Evolutionary conservation across 345 rosid species (phyloP).

Genomic region (Boechera stricta): DNA sequence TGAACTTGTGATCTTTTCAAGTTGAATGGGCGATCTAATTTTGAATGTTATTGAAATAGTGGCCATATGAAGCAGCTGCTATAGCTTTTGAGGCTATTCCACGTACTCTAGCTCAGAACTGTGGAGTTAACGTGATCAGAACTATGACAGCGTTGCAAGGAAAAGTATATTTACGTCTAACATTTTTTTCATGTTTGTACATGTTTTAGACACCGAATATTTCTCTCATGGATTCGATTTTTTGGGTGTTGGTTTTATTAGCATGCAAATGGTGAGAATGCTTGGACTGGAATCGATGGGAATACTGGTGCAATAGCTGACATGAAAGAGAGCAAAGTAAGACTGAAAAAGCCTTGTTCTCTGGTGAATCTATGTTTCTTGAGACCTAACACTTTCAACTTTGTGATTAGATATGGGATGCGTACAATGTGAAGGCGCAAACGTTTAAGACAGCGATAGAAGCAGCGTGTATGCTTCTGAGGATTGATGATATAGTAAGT

Average conservation of each 20-base stretch:
- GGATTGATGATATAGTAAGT: conserved; percentile 96
- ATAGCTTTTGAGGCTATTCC: conserved; percentile 97
- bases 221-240: not conserved
- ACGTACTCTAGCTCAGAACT: conserved; percentile 64
- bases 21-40: conserved; percentile 3
- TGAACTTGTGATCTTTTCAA: not conserved
- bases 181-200: not conserved
- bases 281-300: conserved; percentile 96
- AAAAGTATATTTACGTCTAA: conserved; percentile 52
- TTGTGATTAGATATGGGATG: conserved; percentile 84
- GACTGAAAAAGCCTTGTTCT: not conserved
- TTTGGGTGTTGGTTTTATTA: conserved; percentile 24
- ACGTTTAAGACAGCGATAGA: conserved; percentile 96
- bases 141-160: conserved; percentile 65
- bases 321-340: conserved; percentile 89
- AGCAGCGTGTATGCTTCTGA: conserved; percentile 90
- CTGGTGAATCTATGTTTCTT: conserved; percentile 15
- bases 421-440: conserved; percentile 94
- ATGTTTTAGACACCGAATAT: not conserved
- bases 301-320: conserved; percentile 87
- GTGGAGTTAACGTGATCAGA: conserved; percentile 47
- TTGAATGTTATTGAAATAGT: conserved; percentile 53
- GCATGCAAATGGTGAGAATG: conserved; percentile 98
- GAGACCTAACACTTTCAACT: not conserved
- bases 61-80: conserved; percentile 99